A percentile compares a stretch with the other conserved stretches of the same genome.
Conservation (phyloP, 2,329 filamentous ascomycete genomes). For the Fusarium oligoseptatum region DNA sequence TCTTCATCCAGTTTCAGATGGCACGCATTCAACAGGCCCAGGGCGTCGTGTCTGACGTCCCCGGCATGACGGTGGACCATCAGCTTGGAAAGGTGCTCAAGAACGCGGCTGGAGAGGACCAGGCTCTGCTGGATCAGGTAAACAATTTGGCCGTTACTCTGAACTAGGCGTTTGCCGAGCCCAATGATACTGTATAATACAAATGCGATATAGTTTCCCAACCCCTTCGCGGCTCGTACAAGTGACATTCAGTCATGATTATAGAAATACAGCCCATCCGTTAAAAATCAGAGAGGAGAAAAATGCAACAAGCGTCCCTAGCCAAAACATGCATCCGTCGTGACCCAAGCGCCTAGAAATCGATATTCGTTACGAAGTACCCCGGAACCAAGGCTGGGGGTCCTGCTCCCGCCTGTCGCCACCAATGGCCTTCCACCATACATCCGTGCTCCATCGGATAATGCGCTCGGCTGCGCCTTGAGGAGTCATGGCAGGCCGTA, state of each 20-base stretch:
- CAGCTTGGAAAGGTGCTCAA: conserved; percentile 69
- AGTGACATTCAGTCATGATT: conserved; percentile 44
- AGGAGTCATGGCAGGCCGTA: conserved; percentile 88
- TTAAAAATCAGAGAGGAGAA: conserved; percentile 44
- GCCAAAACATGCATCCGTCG: conserved; percentile 26
- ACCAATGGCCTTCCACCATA: conserved; percentile 92
- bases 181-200: conserved; percentile 33
- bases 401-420: conserved; percentile 70
- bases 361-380: conserved; percentile 27
- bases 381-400: conserved; percentile 52
- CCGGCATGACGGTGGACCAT: conserved; percentile 68
- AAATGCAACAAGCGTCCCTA: conserved; percentile 25
- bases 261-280: conserved; percentile 47
- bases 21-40: conserved; percentile 71
- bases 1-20: conserved; percentile 72
- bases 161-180: conserved; percentile 21
- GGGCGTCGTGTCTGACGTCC: conserved; percentile 64
- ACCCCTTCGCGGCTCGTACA: conserved; percentile 33
- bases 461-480: conserved; percentile 84
- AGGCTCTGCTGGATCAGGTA: conserved; percentile 67
- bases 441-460: conserved; percentile 90
- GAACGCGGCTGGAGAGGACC: conserved; percentile 64
- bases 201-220: conserved; percentile 20
- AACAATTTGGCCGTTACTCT: conserved; percentile 51
- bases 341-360: conserved; percentile 29